Conservation (phyloP, 2,329 filamentous ascomycete species). For the Verticillium tricorpus region DNA sequence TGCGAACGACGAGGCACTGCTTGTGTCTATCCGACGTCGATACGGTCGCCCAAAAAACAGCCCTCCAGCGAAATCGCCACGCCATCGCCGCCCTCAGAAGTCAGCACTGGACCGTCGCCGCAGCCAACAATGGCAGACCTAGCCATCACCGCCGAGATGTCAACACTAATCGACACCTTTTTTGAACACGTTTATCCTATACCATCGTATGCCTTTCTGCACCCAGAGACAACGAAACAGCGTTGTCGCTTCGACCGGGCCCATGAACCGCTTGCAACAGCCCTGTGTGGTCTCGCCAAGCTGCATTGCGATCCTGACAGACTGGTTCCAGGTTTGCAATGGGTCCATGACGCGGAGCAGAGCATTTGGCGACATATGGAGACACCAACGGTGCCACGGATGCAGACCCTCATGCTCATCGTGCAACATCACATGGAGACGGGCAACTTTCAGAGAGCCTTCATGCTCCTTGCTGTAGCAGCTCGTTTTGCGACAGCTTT, state of each 20-base stretch:
- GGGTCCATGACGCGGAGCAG: conserved; percentile 39
- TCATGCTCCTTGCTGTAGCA: conserved; percentile 38
- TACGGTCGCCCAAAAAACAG: too few species aligned
- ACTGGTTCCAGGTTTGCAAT: background rate
- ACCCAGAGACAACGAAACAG: background rate
- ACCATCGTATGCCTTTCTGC: conserved; percentile 10
- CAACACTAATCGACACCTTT: conserved; percentile 17
- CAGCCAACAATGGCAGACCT: background rate
- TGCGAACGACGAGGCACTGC: too few species aligned
- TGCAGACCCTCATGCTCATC: conserved; percentile 37
- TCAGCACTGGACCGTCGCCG: too few species aligned
- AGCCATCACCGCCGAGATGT: conserved; percentile 1
- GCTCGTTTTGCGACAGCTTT: conserved; percentile 38
- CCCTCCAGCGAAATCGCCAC: too few species aligned
- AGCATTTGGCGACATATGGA: conserved; percentile 16
- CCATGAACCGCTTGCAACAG: background rate
- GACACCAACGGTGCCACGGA: conserved; percentile 15
- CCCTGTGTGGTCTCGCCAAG: background rate
- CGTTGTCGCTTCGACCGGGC: background rate
- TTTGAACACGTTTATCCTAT: conserved; percentile 17
- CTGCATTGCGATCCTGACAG: too few species aligned
- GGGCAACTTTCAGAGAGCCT: conserved; percentile 37
- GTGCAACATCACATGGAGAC: conserved; percentile 39
- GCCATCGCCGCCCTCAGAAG: too few species aligned
- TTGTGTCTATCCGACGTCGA: too few species aligned